phyloP scores from a whole-genome alignment of 306 rosid genomes.

The Begonia masoniana region DNA sequence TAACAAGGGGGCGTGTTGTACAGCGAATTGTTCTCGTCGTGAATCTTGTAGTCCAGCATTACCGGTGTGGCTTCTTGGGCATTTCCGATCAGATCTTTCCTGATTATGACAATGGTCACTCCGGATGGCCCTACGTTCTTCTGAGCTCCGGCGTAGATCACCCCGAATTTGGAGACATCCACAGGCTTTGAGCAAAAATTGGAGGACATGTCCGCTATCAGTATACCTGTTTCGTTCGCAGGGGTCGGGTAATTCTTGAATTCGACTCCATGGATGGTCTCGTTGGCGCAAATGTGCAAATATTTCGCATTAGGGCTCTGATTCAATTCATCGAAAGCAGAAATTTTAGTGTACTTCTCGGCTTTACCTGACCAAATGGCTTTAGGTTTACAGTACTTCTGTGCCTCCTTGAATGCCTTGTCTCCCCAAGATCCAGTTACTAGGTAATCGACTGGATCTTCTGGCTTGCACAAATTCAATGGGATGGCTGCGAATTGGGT shows the following conservation, averaged over 20 bases:
- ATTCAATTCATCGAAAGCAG: conserved; percentile 43
- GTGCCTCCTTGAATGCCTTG: conserved; percentile 86
- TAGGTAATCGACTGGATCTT: conserved; percentile 45
- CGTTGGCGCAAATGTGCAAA: conserved; percentile 75
- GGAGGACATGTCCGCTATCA: conserved; percentile 90
- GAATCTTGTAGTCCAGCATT: conserved; percentile 88
- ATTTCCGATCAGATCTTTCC: conserved; percentile 76
- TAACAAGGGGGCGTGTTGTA: conserved; percentile 94
- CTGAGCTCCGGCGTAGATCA: conserved; percentile 92
- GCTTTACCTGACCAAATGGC: conserved; percentile 89
- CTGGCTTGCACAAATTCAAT: conserved; percentile 37
- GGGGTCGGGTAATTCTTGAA: conserved; percentile 68
- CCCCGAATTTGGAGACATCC: conserved; percentile 70
- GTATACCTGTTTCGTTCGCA: conserved; percentile 23
- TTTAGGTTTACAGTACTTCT: conserved; percentile 52
- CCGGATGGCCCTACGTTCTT: conserved; percentile 96
- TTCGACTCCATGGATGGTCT: conserved; percentile 95
- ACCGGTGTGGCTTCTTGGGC: conserved; percentile 67
- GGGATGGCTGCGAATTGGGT: conserved; percentile 84
- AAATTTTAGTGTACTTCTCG: conserved; percentile 67
- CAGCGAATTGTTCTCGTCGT: conserved; percentile 65
- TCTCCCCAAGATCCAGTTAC: conserved; percentile 94
- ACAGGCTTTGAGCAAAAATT: conserved; percentile 94
- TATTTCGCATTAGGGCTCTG: conserved; percentile 51
- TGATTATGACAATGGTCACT: conserved; percentile 68